Evolutionary conservation across 208 protist genomes (phyloP), one percentile per base, ranked within the genome.

Genomic region (Crithidia bombi): DNA sequence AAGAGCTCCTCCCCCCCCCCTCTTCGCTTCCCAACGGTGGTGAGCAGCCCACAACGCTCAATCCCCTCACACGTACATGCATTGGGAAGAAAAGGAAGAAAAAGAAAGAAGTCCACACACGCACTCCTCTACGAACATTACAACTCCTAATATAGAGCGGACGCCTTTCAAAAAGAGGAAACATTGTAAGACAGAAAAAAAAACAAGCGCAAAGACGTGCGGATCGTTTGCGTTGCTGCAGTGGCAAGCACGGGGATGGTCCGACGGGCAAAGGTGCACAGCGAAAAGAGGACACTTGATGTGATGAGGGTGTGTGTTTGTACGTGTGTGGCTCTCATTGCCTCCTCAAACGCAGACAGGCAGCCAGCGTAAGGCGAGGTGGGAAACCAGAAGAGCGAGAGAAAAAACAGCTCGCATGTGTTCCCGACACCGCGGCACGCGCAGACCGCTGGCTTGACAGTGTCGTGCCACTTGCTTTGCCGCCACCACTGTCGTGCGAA

Each of bases 91-190:
- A 30, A 41, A 44, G 17, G 35, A 32, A 56, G 7, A 30, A 38
- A 68, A 46, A 64, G 28, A 41, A 11, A 41, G 15, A 69, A 19
- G 38, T 49, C 28, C 62, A 43, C 30, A 33, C n/a, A 70, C 61
- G 46, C 26, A 55, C 28, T 51, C 61, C 57, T 55, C 63, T 49
- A 43, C 49, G 36, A 28, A 41, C n/a, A 55, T 21, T 55, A n/a
- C n/a, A 39, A 43, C 38, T 52, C 51, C 39, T 21, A 36, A 41
- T 11, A 32, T 1, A 69, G 39, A 52, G 64, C 49, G 52, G 38
- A 69, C 17, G 49, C 35, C 61, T 39, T 61, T 52, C 51, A 69
- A 49, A 73, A 64, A 59, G 32, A 52, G 50, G 15, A 35, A 46
- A 51, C n/a, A n/a, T n/a, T n/a, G n/a, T n/a, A n/a, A n/a, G n/a